These are phyloP conservation scores for Simmondsia chinensis DNA, from an alignment of 148 eudicot genomes.

Conservation along the genomic window DNA sequence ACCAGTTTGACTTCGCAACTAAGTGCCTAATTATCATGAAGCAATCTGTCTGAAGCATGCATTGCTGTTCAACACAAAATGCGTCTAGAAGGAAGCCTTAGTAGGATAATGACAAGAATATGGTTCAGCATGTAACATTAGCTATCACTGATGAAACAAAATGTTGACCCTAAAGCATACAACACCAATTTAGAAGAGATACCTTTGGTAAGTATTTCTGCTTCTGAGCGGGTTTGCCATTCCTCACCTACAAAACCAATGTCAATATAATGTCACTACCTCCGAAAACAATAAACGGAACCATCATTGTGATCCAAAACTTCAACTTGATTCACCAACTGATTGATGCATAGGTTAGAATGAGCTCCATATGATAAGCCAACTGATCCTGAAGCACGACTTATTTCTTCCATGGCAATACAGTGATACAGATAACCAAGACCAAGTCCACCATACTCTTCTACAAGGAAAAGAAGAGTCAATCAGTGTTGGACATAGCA, in stretches of 20 bases:
- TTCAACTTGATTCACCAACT: constrained; percentile 48
- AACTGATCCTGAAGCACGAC: constrained; percentile 98
- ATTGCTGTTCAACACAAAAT: too few relatives aligned
- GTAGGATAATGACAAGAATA: background rate
- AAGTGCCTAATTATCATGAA: too few relatives aligned
- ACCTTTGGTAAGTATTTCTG: constrained; percentile 95
- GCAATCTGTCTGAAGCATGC: too few relatives aligned
- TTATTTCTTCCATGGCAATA: constrained; percentile 96
- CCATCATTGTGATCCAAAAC: background rate
- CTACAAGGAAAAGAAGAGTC: constrained; percentile 22
- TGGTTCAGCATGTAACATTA: constrained; percentile 1
- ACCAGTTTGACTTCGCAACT: too few relatives aligned
- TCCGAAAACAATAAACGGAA: constrained; percentile 1
- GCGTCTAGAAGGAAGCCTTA: too few relatives aligned
- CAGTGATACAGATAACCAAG: constrained; percentile 98
- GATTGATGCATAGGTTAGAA: constrained; percentile 93
- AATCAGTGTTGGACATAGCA: background rate
- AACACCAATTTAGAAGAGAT: constrained; percentile 4
- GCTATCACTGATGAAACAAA: too few relatives aligned
- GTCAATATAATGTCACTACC: background rate
- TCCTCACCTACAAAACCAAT: constrained; percentile 64
- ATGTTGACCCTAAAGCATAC: background rate
- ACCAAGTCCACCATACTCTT: constrained; percentile 98
- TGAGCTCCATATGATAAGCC: constrained; percentile 96
- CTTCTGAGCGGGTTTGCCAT: constrained; percentile 82